phyloP scores from a whole-genome alignment of 1,284 basidiomycete species.

The Athelia psychrophila region DNA sequence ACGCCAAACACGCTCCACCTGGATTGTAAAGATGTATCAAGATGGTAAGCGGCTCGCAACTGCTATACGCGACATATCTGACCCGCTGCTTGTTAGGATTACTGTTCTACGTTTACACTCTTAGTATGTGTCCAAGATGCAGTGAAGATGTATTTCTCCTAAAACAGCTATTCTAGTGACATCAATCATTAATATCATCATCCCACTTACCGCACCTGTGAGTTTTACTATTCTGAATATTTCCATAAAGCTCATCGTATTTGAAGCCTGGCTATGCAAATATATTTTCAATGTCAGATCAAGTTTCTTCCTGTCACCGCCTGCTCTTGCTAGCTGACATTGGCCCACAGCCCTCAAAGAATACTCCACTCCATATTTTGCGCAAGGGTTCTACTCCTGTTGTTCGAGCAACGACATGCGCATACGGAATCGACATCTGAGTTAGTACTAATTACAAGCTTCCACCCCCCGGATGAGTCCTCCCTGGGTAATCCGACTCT shows the following conservation, averaged over 20 bases:
- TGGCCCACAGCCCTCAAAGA: conserved; percentile 32
- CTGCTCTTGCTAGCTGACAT: background rate
- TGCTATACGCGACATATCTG: background rate
- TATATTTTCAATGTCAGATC: conserved; percentile 36
- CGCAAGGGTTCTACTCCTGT: conserved; percentile 37
- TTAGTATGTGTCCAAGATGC: conserved; percentile 22
- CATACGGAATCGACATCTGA: too few relatives aligned
- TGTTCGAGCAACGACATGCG: conserved; percentile 27
- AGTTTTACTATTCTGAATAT: conserved; percentile 7
- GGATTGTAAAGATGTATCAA: conserved; percentile 36
- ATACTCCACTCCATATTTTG: conserved; percentile 42
- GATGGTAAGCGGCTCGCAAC: conserved; percentile 28
- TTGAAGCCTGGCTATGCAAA: conserved; percentile 17
- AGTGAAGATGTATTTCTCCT: background rate
- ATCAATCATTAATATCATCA: conserved; percentile 38
- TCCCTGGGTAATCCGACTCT: too few relatives aligned
- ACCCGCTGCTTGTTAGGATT: conserved; percentile 23
- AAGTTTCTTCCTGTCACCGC: background rate
- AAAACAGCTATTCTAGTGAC: conserved; percentile 21
- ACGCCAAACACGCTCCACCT: conserved; percentile 28
- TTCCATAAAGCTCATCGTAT: conserved; percentile 22
- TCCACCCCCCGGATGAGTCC: too few relatives aligned
- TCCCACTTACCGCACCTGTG: conserved; percentile 35
- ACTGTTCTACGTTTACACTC: conserved; percentile 37
- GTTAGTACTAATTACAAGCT: too few relatives aligned